Percentiles rank a stretch among this genome's conserved stretches.
phyloP scores from a whole-genome alignment of 371 early-diverging fungal genomes.

The Lichtheimia ramosa region DNA sequence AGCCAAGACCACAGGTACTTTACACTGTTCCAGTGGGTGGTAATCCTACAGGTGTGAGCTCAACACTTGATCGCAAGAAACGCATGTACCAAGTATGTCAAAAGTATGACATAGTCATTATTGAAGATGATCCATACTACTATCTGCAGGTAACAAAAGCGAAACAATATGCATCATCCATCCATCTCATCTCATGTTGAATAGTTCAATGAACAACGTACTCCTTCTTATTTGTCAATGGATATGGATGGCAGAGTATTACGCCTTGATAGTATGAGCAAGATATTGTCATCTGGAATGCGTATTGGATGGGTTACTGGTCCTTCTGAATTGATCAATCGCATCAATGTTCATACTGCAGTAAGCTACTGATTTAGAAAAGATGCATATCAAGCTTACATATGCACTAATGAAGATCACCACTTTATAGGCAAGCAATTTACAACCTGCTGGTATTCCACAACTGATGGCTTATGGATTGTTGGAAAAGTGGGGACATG shows the following conservation, averaged over 20 bases:
- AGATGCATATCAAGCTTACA: not conserved
- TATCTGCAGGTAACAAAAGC: conserved; percentile 57
- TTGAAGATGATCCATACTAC: conserved; percentile 88
- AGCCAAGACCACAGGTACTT: conserved; percentile 46
- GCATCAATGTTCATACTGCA: conserved; percentile 72
- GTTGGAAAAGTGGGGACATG: conserved; percentile 58
- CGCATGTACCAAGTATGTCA: conserved; percentile 61
- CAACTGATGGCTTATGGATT: conserved; percentile 68
- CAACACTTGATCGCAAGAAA: conserved; percentile 62
- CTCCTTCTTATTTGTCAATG: conserved; percentile 74
- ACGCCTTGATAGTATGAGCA: conserved; percentile 81
- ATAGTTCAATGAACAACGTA: conserved; percentile 25
- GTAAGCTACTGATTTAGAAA: conserved; percentile 10
- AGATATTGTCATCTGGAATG: conserved; percentile 76
- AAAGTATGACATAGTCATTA: conserved; percentile 64
- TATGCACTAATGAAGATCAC: not conserved
- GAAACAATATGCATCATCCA: too few species aligned
- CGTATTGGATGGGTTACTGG: conserved; percentile 84
- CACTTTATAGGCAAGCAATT: conserved; percentile 49
- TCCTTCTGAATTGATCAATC: conserved; percentile 61
- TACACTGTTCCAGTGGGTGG: conserved; percentile 71
- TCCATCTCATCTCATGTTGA: not conserved
- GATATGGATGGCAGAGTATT: conserved; percentile 80
- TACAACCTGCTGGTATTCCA: conserved; percentile 74
- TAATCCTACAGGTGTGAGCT: conserved; percentile 74